Percentiles rank a stretch among this genome's conserved stretches.
phyloP scores from a whole-genome alignment of 352 stramenopile genomes.

The Discostella stelligera region DNA sequence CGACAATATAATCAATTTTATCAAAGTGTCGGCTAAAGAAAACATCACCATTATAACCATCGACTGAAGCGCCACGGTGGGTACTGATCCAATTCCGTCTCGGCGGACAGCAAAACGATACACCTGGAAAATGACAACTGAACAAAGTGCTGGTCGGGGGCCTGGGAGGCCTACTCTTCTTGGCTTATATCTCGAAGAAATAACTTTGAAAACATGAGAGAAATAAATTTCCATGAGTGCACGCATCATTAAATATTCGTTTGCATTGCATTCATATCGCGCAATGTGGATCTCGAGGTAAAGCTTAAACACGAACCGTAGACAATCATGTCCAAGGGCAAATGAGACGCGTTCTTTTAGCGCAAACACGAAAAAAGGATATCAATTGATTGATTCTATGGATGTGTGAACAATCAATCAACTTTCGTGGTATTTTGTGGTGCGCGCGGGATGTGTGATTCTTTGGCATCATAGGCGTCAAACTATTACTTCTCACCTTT shows the following conservation, averaged over 20 bases:
- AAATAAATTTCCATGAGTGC: background rate
- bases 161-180: no score
- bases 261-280: background rate
- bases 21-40: background rate
- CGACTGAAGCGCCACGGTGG: background rate
- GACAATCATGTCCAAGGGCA: slow-evolving; percentile 49
- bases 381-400: background rate
- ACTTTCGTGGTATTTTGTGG: background rate
- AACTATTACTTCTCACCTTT: slow-evolving; percentile 9
- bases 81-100: no score
- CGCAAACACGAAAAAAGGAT: slow-evolving; percentile 12
- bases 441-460: background rate
- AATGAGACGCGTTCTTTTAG: slow-evolving; percentile 61
- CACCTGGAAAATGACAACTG: no score
- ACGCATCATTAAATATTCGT: background rate
- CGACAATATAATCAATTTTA: slow-evolving; percentile 14
- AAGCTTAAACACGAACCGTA: slow-evolving; percentile 44
- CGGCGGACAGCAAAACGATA: no score
- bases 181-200: no score
- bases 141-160: no score
- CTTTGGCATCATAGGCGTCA: background rate
- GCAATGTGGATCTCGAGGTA: slow-evolving; percentile 53
- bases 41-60: background rate
- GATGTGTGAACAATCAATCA: slow-evolving; percentile 2
- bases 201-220: no score